Evolutionary conservation across 768 basidiomycete species (phyloP).

Genomic region (Leccinum disarticulatum): DNA sequence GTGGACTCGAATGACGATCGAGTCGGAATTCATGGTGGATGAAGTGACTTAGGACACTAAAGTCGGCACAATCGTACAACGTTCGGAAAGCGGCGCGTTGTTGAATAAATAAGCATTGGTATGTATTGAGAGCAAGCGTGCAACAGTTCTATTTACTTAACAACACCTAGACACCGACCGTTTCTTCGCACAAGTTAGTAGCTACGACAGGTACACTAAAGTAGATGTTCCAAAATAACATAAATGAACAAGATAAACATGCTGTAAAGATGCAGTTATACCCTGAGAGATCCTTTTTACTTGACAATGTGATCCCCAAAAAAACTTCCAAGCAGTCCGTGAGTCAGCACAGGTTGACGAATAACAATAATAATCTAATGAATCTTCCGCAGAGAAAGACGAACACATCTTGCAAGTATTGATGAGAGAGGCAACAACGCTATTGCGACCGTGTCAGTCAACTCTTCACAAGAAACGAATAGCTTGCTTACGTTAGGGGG

Average conservation of each 20-base stretch:
- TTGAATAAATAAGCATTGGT: not conserved
- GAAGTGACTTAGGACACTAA: not conserved
- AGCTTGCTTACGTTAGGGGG: conserved; percentile 21
- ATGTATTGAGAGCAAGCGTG: not conserved
- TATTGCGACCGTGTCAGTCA: not conserved
- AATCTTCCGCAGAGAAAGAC: conserved; percentile 21
- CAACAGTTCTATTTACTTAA: conserved; percentile 20
- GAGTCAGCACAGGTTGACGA: conserved; percentile 23
- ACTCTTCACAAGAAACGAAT: not conserved
- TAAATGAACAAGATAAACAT: conserved; percentile 40
- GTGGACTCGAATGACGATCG: conserved; percentile 40
- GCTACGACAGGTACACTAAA: conserved; percentile 32
- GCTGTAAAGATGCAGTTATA: conserved; percentile 34
- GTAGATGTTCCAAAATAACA: conserved; percentile 36
- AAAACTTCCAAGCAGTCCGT: conserved; percentile 35
- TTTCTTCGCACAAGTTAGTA: not conserved
- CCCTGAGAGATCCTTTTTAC: conserved; percentile 33
- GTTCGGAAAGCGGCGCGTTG: not conserved
- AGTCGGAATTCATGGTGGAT: conserved; percentile 18
- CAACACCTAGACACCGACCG: conserved; percentile 6
- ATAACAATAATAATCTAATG: conserved; percentile 35
- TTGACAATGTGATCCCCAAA: conserved; percentile 24
- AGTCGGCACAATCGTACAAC: not conserved
- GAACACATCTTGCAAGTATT: conserved; percentile 9
- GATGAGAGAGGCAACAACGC: not conserved